A percentile compares a stretch with the other conserved stretches of the same genome.
Conservation (phyloP, 2,329 filamentous ascomycete species). For the Chrysosporium queenslandicum region DNA sequence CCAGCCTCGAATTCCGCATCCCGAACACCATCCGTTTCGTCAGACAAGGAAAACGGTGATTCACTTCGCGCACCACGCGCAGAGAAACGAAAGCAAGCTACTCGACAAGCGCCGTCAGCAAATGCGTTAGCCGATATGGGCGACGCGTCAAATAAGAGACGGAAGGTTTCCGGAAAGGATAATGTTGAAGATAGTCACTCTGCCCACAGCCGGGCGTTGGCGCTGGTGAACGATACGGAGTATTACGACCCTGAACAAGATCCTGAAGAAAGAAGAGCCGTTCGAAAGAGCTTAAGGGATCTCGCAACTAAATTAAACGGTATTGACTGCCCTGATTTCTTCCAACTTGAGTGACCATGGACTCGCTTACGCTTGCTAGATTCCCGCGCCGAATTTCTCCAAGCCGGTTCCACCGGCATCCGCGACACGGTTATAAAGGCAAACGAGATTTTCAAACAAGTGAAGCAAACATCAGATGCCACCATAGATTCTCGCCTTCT, state of each 20-base stretch:
- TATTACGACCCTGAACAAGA: conserved; percentile 72
- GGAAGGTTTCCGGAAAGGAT: conserved; percentile 14
- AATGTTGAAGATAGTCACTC: neutral
- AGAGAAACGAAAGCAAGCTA: conserved; percentile 20
- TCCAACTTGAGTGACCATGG: neutral
- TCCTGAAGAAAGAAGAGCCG: conserved; percentile 55
- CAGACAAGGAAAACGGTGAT: conserved; percentile 39
- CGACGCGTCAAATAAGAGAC: conserved; percentile 16
- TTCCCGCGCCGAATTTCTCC: conserved; percentile 60
- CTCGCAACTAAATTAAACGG: conserved; percentile 50
- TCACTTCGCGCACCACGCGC: conserved; percentile 25
- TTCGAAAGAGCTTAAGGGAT: conserved; percentile 60
- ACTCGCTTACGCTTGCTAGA: conserved; percentile 39
- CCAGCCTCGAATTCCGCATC: conserved; percentile 19
- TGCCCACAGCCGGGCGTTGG: neutral
- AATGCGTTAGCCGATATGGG: conserved; percentile 10
- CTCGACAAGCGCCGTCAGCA: neutral
- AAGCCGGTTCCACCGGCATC: conserved; percentile 55
- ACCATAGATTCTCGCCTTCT: conserved; percentile 82
- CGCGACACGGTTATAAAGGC: conserved; percentile 56
- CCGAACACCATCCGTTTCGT: conserved; percentile 27
- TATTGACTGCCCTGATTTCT: conserved; percentile 21
- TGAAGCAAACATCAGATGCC: conserved; percentile 83
- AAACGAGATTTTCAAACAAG: conserved; percentile 54
- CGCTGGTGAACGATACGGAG: conserved; percentile 30